Evolutionary conservation across 106 monocot genomes (phyloP).

Genomic region (Amphibolis antarctica): DNA sequence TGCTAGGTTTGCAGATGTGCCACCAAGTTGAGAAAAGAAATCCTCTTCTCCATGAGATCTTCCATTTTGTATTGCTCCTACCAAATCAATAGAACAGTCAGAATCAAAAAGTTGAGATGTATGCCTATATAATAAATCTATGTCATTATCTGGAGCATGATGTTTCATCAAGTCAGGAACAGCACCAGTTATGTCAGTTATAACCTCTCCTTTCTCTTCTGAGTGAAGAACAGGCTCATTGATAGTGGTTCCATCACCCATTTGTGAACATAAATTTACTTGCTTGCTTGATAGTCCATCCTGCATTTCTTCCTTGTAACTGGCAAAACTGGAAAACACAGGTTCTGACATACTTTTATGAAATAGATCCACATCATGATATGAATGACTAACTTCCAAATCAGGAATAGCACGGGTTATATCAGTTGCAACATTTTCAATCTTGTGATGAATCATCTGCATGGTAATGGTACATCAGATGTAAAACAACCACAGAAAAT

Average conservation of each 20-base stretch:
- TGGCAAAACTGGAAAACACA: background rate
- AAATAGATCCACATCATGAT: background rate
- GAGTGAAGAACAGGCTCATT: background rate
- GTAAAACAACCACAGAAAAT: background rate
- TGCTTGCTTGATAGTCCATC: background rate
- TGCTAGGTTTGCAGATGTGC: background rate
- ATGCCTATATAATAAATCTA: background rate
- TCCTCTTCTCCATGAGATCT: background rate
- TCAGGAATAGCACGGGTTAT: background rate
- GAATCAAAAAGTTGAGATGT: background rate
- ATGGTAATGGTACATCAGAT: background rate
- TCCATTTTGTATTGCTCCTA: background rate
- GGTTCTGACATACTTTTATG: background rate
- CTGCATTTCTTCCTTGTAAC: background rate
- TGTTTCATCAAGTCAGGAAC: background rate
- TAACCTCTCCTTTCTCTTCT: conserved; percentile 3
- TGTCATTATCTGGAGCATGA: background rate
- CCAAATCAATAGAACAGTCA: background rate
- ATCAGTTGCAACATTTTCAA: background rate
- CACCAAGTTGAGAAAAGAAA: background rate
- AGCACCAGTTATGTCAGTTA: conserved; percentile 1
- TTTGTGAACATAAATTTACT: background rate
- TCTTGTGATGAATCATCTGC: background rate
- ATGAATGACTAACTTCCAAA: background rate
- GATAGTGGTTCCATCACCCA: background rate